Percentiles rank a stretch among this genome's conserved stretches.
phyloP scores from a whole-genome alignment of 306 rosid species.

The Cicer bijugum region DNA sequence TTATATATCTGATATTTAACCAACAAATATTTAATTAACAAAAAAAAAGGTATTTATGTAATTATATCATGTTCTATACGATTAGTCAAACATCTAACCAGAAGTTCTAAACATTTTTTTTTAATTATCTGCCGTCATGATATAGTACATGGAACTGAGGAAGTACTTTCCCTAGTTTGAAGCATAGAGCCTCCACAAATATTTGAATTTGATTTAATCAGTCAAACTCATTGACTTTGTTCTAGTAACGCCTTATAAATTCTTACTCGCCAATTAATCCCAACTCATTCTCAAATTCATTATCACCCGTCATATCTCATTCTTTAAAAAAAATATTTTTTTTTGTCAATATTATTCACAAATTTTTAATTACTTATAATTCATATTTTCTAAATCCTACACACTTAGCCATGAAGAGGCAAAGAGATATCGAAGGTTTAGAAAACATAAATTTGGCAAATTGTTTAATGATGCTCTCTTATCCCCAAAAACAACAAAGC shows the following conservation, averaged over 20 bases:
- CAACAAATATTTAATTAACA: too few species aligned
- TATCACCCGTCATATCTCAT: not conserved
- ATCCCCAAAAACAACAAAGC: conserved; percentile 26
- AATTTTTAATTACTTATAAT: not conserved
- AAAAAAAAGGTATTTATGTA: conserved; percentile 7
- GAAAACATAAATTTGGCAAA: conserved; percentile 50
- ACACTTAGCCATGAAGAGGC: conserved; percentile 54
- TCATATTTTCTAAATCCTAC: not conserved
- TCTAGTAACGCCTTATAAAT: conserved; percentile 14
- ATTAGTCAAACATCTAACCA: conserved; percentile 32
- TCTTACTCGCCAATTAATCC: conserved; percentile 23
- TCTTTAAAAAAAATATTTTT: not conserved
- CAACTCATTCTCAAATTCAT: not conserved
- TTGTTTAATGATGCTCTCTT: conserved; percentile 53
- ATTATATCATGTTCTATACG: not conserved
- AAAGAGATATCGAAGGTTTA: conserved; percentile 34
- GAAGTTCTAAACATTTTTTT: too few species aligned
- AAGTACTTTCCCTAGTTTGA: not conserved
- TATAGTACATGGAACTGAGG: not conserved
- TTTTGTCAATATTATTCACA: not conserved
- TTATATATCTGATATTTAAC: too few species aligned
- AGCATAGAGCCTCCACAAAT: not conserved
- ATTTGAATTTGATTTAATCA: not conserved
- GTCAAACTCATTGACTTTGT: conserved; percentile 47
- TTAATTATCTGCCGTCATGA: too few species aligned